phyloP scores from a whole-genome alignment of 2,329 filamentous ascomycete genomes.

The Truncatella angustata region DNA sequence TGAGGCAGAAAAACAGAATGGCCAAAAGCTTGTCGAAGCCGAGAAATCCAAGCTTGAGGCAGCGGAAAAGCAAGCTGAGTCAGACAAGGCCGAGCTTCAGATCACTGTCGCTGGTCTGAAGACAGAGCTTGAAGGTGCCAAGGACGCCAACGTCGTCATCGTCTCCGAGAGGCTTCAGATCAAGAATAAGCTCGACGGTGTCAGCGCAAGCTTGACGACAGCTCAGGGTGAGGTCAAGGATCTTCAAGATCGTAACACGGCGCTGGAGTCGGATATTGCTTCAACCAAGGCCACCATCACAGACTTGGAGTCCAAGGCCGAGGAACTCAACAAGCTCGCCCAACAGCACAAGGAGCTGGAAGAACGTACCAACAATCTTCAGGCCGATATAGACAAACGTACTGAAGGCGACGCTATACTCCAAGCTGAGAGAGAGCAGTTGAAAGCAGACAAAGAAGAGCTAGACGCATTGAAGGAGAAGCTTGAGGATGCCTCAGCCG shows the following conservation, averaged over 20 bases:
- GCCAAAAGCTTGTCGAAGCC: constrained; percentile 11
- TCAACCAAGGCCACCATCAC: constrained; percentile 15
- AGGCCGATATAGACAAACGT: constrained; percentile 24
- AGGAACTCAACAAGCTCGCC: constrained; percentile 24
- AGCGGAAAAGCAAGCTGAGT: constrained; percentile 16
- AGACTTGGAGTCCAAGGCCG: constrained; percentile 20
- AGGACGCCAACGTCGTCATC: constrained; percentile 7
- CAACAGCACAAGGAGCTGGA: constrained; percentile 24
- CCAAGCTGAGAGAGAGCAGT: constrained; percentile 14
- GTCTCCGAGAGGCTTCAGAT: constrained; percentile 7
- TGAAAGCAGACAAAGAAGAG: constrained; percentile 14
- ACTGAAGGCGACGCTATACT: constrained; percentile 1
- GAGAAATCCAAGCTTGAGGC: constrained; percentile 12
- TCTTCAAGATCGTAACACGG: constrained; percentile 19
- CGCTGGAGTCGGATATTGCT: constrained; percentile 21
- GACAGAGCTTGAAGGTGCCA: constrained; percentile 10
- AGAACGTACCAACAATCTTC: constrained; percentile 20
- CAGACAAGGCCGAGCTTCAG: constrained; percentile 16
- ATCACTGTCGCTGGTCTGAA: background rate
- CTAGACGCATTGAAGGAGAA: constrained; percentile 16
- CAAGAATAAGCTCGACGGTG: background rate
- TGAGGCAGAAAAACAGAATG: constrained; percentile 3
- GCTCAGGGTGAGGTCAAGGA: constrained; percentile 13
- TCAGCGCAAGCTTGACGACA: background rate
- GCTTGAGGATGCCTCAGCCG: constrained; percentile 21